phyloP scores from a whole-genome alignment of 2,329 filamentous ascomycete species.

The Aspergillus sp. region DNA sequence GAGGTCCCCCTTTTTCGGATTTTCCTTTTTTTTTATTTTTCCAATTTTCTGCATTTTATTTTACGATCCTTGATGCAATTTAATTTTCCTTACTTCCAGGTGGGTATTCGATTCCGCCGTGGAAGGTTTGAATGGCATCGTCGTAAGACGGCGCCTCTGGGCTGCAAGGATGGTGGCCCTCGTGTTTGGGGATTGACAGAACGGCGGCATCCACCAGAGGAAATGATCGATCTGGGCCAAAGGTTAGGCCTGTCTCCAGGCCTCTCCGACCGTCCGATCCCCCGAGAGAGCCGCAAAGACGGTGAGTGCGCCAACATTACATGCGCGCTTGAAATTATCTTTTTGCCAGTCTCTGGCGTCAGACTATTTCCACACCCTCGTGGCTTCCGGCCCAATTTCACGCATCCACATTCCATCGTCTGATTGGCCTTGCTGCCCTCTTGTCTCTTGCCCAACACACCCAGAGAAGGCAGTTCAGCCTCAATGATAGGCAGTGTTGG shows the following conservation, averaged over 20 bases:
- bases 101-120: neutral
- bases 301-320: neutral
- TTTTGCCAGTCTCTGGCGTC: neutral
- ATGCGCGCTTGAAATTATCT: neutral
- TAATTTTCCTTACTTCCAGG: neutral
- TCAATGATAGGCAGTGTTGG: conserved; percentile 8
- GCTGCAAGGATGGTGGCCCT: neutral
- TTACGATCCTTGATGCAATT: neutral
- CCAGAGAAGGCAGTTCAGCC: neutral
- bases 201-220: neutral
- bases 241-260: neutral
- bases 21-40: conserved; percentile 1
- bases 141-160: neutral
- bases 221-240: neutral
- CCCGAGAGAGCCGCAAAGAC: conserved; percentile 4
- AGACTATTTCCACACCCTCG: conserved; percentile 1
- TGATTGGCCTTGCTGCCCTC: neutral
- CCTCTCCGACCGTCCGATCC: neutral
- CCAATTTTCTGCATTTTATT: neutral
- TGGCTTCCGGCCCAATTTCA: conserved; percentile 2
- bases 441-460: conserved; percentile 1
- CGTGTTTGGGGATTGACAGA: conserved; percentile 4
- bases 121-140: neutral
- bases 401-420: neutral
- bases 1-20: neutral